Percentiles rank a stretch among this genome's conserved stretches.
Conservation (phyloP, 2,329 filamentous ascomycete genomes). For the Nemania abortiva region DNA sequence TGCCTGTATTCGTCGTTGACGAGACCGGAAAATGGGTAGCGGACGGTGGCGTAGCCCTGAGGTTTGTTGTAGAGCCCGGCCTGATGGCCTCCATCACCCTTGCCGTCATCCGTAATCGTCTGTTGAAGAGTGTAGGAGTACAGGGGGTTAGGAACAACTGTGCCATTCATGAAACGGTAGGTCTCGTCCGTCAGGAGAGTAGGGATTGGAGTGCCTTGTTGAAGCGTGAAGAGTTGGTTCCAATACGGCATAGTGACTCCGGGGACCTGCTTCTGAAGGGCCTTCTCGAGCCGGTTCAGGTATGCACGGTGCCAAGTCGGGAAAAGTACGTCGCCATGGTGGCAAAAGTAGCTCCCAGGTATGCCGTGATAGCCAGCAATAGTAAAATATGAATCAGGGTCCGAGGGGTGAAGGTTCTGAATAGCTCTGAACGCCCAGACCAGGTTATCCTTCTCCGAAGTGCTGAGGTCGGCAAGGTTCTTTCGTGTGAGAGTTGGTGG, state of each 20-base stretch:
- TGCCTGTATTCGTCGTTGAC: constrained; percentile 4
- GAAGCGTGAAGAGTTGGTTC: constrained; percentile 1
- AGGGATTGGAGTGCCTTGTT: background rate
- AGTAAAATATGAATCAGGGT: constrained; percentile 24
- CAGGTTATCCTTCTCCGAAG: constrained; percentile 21
- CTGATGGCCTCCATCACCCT: constrained; percentile 17
- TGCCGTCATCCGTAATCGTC: constrained; percentile 12
- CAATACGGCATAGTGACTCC: constrained; percentile 24
- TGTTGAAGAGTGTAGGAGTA: constrained; percentile 23
- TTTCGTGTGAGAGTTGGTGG: constrained; percentile 7
- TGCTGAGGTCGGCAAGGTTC: constrained; percentile 13
- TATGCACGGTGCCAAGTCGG: constrained; percentile 31
- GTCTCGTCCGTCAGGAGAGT: constrained; percentile 11
- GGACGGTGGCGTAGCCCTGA: constrained; percentile 19
- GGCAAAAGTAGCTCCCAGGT: constrained; percentile 22
- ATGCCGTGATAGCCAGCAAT: constrained; percentile 28
- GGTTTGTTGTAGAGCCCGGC: constrained; percentile 23
- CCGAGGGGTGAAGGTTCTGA: background rate
- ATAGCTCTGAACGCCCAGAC: constrained; percentile 23
- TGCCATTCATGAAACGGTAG: constrained; percentile 2
- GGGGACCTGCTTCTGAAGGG: constrained; percentile 18
- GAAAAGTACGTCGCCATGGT: constrained; percentile 29
- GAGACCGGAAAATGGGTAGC: constrained; percentile 24
- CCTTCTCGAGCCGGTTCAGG: constrained; percentile 20
- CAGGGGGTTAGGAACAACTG: constrained; percentile 21